Percentiles rank a stretch among this genome's conserved stretches.
Conservation (phyloP, 1,139 yeast species). For the Geotrichum reessii region DNA sequence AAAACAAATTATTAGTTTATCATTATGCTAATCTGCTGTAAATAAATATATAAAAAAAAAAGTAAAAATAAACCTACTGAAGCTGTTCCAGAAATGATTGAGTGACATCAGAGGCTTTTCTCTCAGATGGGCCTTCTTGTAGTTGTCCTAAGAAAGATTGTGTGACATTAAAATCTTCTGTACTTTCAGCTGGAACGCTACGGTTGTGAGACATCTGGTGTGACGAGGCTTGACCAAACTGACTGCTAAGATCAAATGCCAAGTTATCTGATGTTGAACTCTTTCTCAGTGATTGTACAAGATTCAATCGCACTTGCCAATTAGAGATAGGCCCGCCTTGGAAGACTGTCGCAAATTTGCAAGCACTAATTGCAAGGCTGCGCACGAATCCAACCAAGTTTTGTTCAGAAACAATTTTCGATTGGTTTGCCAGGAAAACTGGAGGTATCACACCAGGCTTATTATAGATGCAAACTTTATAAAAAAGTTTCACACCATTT, state of each 20-base stretch:
- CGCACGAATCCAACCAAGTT: slow-evolving; percentile 60
- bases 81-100: slow-evolving; percentile 9
- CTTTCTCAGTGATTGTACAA: slow-evolving; percentile 42
- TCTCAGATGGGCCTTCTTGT: not conserved
- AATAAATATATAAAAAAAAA: not conserved
- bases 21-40: not conserved
- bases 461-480: slow-evolving; percentile 57
- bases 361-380: slow-evolving; percentile 58
- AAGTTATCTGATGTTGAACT: not conserved
- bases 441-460: slow-evolving; percentile 63
- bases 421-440: slow-evolving; percentile 67
- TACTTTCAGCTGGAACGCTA: not conserved
- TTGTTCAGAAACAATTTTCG: slow-evolving; percentile 58
- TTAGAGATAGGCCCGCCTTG: slow-evolving; percentile 50
- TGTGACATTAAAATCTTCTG: slow-evolving; percentile 5
- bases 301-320: slow-evolving; percentile 64
- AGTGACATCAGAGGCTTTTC: slow-evolving; percentile 3
- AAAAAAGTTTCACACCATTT: slow-evolving; percentile 33
- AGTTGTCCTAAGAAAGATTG: slow-evolving; percentile 9
- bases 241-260: not conserved
- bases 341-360: slow-evolving; percentile 62
- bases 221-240: not conserved
- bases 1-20: not conserved
- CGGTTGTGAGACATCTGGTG: not conserved
- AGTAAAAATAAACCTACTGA: slow-evolving; percentile 1